A percentile compares a stretch with the other conserved stretches of the same genome.
phyloP scores from a whole-genome alignment of 441 rosid species.

The Jatropha multifida region DNA sequence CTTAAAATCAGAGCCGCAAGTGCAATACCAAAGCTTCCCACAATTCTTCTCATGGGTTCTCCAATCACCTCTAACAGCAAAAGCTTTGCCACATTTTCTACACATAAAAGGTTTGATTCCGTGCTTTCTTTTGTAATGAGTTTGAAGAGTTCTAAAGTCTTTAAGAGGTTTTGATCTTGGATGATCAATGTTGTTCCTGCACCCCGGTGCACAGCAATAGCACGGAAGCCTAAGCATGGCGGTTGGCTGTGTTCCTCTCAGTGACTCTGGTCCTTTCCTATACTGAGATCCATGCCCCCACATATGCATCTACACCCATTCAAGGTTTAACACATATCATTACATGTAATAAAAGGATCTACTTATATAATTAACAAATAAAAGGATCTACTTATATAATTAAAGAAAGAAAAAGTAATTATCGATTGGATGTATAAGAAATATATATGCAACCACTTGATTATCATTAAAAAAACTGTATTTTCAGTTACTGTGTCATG shows the following conservation, averaged over 20 bases:
- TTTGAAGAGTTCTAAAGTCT: constrained; percentile 95
- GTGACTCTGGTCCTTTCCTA: constrained; percentile 93
- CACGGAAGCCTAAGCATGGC: constrained; percentile 96
- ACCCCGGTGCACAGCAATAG: constrained; percentile 88
- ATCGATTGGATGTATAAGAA: no score
- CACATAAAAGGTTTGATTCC: constrained; percentile 90
- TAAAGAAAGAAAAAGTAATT: no score
- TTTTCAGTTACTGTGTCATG: neutral
- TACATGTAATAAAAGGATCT: no score
- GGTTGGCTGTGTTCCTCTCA: constrained; percentile 91
- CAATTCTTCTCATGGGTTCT: constrained; percentile 99
- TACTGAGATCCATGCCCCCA: constrained; percentile 99
- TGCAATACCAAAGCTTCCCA: constrained; percentile 96
- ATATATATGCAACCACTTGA: no score
- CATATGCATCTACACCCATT: constrained; percentile 83
- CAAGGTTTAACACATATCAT: no score
- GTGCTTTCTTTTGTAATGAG: constrained; percentile 96
- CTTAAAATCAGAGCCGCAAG: constrained; percentile 93
- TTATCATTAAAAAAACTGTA: no score
- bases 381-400: no score
- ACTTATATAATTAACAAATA: no score
- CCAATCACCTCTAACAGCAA: constrained; percentile 99
- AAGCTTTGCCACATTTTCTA: constrained; percentile 84
- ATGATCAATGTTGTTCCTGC: constrained; percentile 95
- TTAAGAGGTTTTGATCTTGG: constrained; percentile 88